phyloP scores from a whole-genome alignment of 495 filamentous ascomycete genomes.

The Neurospora africana region DNA sequence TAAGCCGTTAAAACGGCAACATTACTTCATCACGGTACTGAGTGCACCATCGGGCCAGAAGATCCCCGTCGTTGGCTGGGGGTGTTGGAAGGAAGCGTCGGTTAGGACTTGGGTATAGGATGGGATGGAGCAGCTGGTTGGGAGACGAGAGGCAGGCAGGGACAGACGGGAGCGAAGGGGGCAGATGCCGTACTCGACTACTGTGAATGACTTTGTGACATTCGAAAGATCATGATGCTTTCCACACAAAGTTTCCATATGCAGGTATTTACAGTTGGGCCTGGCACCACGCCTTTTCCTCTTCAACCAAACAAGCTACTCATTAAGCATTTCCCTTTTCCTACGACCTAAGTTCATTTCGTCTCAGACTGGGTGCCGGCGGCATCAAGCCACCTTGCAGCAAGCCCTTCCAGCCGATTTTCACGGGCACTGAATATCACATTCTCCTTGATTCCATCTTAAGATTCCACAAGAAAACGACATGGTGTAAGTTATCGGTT shows the following conservation, averaged over 20 bases:
- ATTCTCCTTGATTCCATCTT: neutral
- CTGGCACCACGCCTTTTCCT: neutral
- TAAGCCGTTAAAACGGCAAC: too few species aligned
- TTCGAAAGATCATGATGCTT: neutral
- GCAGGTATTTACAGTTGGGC: neutral
- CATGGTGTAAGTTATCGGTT: neutral
- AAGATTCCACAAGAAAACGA: neutral
- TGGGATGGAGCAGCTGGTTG: neutral
- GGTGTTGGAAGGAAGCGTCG: too few species aligned
- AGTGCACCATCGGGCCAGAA: too few species aligned
- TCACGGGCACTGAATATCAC: too few species aligned
- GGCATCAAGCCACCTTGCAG: neutral
- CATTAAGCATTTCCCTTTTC: neutral
- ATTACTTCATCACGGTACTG: too few species aligned
- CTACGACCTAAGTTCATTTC: neutral
- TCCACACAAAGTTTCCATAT: neutral
- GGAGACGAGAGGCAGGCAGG: neutral
- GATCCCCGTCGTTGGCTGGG: too few species aligned
- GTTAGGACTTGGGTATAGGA: too few species aligned
- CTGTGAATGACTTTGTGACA: neutral
- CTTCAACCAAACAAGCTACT: neutral
- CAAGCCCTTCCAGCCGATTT: too few species aligned
- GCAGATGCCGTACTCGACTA: neutral
- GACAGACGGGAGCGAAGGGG: neutral
- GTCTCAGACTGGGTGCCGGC: neutral